Evolutionary conservation across 148 eudicot species (phyloP), one percentile per base, ranked within the genome.

Genomic region (Drosera capensis): DNA sequence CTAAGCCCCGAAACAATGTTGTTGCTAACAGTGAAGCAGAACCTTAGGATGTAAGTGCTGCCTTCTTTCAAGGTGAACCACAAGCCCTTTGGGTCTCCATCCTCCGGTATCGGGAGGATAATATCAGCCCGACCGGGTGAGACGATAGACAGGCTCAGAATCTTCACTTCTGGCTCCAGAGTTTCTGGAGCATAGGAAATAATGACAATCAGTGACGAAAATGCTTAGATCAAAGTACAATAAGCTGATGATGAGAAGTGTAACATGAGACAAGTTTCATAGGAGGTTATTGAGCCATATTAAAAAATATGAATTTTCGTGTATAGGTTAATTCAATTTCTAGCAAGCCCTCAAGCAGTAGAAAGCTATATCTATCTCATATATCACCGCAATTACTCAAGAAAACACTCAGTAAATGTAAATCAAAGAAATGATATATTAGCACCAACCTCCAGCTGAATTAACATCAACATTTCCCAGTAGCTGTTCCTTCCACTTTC

Each of bases 61-160:
- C 86, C 95, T 70, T 86, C 95, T 64, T 86, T 86, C 55, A 86
- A 62, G 14, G 86, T 78, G 53, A 86, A 86, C 73, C 85, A 79
- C 20, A 59, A 60, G 30, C 80, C 95, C 52, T 78, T 66, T 1
- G 83, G 82, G 14, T 67, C 68, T 6, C 71, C 77, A 0, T 46
- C 14, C 31, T 63, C 75, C 0, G 95, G 80, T 15, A 78, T 64
- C 28, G 70, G 63, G 25, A 86, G 70, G 12, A 68, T 71, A 25
- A 86, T 34, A 6, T 80, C 86, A 7, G 70, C 46, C 68, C 86
- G 68, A 15, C 58, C 92, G 3, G 76, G 67, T 0, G 82, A 77
- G 2, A 72, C 1, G 3, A 85, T 85, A 2, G 86, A 66, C 25
- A 85, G 63, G 61, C 77, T 78, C 55, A 63, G 45, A 35, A 80